Conservation (phyloP, 2,329 filamentous ascomycete genomes). For the Colletotrichum sp. region DNA sequence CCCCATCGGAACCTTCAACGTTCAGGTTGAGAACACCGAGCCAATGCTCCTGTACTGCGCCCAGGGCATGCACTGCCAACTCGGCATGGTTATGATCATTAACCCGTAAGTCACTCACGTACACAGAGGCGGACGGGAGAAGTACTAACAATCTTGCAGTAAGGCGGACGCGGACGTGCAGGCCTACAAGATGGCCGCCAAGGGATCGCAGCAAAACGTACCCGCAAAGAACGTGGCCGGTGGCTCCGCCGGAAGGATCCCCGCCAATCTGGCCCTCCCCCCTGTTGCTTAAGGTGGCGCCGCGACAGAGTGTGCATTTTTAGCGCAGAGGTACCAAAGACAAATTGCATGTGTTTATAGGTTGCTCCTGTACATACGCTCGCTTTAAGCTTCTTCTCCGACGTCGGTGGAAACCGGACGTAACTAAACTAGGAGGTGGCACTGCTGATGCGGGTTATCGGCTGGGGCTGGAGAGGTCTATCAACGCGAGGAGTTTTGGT, state of each 20-base stretch:
- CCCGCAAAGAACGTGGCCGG: slow-evolving; percentile 14
- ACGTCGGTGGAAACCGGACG: neutral
- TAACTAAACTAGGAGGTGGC: neutral
- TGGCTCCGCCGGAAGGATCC: neutral
- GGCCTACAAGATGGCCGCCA: neutral
- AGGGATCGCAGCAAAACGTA: neutral
- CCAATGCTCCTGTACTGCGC: slow-evolving; percentile 58
- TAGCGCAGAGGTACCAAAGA: neutral
- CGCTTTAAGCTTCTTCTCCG: neutral
- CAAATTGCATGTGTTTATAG: neutral
- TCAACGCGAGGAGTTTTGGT: neutral
- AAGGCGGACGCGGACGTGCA: slow-evolving; percentile 13
- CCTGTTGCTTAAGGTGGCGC: neutral
- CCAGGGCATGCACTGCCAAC: slow-evolving; percentile 51
- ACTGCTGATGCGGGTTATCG: neutral
- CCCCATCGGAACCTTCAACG: slow-evolving; percentile 48
- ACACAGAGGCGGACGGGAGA: accelerated
- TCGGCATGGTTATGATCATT: slow-evolving; percentile 55
- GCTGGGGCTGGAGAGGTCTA: neutral
- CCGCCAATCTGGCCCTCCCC: neutral
- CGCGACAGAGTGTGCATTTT: neutral
- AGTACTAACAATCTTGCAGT: neutral
- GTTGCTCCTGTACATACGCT: neutral
- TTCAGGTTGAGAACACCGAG: slow-evolving; percentile 47
- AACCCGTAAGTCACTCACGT: slow-evolving; percentile 41